These are phyloP conservation scores for Miscanthus lutarioriparius DNA, from an alignment of 176 grass and related monocot genomes.

Conservation along the genomic window DNA sequence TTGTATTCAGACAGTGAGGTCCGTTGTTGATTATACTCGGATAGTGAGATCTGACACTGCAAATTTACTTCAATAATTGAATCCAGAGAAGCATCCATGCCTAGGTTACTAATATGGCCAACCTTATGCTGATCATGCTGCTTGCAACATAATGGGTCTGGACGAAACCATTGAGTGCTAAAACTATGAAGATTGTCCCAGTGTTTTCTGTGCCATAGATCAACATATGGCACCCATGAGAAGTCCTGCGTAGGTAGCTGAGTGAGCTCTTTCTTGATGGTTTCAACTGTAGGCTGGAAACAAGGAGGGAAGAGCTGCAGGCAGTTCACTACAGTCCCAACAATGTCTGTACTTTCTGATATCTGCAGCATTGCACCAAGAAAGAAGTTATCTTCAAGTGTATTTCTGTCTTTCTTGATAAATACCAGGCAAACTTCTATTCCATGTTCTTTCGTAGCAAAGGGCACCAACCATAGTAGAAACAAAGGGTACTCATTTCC, in stretches of 20 bases:
- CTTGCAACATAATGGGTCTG: too few relatives aligned
- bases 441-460: background rate
- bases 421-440: background rate
- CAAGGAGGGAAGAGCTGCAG: background rate
- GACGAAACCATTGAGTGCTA: too few relatives aligned
- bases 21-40: background rate
- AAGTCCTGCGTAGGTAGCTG: background rate
- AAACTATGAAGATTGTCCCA: background rate
- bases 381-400: background rate
- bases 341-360: background rate
- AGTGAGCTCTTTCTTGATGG: background rate
- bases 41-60: background rate
- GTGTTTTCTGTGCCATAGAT: background rate
- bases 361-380: background rate
- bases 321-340: background rate
- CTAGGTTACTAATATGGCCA: too few relatives aligned
- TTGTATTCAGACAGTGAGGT: background rate
- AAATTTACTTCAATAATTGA: background rate
- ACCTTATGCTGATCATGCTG: too few relatives aligned
- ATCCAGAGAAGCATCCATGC: too few relatives aligned
- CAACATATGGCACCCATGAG: background rate
- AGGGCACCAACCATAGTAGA: background rate
- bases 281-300: background rate
- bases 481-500: background rate
- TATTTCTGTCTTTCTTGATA: background rate